Evolutionary conservation across 306 rosid species (phyloP).

Genomic region (Cicer cuneatum): DNA sequence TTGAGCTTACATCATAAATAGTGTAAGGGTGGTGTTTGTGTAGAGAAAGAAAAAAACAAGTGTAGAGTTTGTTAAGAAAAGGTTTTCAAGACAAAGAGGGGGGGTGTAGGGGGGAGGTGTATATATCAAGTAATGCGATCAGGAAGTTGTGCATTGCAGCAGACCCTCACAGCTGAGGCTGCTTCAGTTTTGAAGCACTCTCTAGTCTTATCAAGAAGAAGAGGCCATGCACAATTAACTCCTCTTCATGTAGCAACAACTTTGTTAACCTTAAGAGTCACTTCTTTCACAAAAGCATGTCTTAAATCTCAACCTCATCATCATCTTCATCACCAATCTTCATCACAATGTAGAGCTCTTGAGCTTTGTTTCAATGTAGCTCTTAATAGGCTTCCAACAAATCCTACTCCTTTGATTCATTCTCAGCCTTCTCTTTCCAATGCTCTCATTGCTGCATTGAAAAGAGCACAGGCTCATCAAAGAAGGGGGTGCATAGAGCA

Average conservation of each 20-base stretch:
- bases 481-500: constrained; percentile 87
- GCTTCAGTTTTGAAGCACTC: constrained; percentile 93
- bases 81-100: constrained; percentile 1
- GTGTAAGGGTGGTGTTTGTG: constrained; percentile 47
- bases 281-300: constrained; percentile 69
- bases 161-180: constrained; percentile 99
- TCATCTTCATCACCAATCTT: constrained; percentile 49
- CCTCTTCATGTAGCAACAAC: constrained; percentile 94
- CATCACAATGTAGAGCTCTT: constrained; percentile 87
- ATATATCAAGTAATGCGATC: constrained; percentile 84
- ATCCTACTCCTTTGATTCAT: constrained; percentile 65
- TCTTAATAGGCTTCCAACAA: constrained; percentile 84
- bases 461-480: constrained; percentile 96
- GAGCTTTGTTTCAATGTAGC: constrained; percentile 99
- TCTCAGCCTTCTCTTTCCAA: constrained; percentile 86
- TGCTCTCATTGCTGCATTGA: constrained; percentile 92
- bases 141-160: constrained; percentile 82
- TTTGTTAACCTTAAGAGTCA: constrained; percentile 65
- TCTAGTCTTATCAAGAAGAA: constrained; percentile 74
- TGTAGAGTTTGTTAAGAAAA: constrained; percentile 36
- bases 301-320: constrained; percentile 63
- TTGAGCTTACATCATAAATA: no score
- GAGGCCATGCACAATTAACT: constrained; percentile 97
- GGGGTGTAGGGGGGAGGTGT: constrained; percentile 72
- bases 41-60: constrained; percentile 39